phyloP scores from a whole-genome alignment of 805 yeast genomes.

The Pichia ethanolica region DNA sequence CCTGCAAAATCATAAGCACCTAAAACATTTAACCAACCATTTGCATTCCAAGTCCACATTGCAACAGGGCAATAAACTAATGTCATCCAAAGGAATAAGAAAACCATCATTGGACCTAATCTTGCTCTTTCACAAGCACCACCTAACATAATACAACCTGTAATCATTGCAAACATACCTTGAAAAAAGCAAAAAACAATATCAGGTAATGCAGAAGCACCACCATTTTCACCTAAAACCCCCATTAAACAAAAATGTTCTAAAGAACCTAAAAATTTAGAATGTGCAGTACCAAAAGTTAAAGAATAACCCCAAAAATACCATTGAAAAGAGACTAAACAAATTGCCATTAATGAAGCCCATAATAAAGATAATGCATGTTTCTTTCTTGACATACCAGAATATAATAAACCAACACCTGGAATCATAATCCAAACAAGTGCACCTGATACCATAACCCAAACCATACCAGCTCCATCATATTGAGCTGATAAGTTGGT shows the following conservation, averaged over 20 bases:
- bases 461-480: conserved; percentile 72
- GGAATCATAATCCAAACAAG: conserved; percentile 96
- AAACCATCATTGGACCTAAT: conserved; percentile 93
- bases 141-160: conserved; percentile 92
- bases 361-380: conserved; percentile 91
- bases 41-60: conserved; percentile 94
- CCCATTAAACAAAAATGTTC: conserved; percentile 72
- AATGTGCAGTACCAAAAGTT: conserved; percentile 49
- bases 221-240: conserved; percentile 75
- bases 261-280: conserved; percentile 73
- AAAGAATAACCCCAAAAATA: conserved; percentile 97
- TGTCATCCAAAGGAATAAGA: conserved; percentile 89
- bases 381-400: conserved; percentile 90
- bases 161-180: conserved; percentile 93
- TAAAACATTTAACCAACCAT: conserved; percentile 78
- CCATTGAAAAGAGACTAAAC: conserved; percentile 89
- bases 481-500: conserved; percentile 65
- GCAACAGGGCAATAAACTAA: conserved; percentile 95
- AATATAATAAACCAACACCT: conserved; percentile 88
- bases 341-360: conserved; percentile 87
- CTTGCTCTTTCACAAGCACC: conserved; percentile 98
- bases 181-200: conserved; percentile 85
- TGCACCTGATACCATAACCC: conserved; percentile 71
- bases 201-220: conserved; percentile 72
- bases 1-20: conserved; percentile 97